Conservation (phyloP, 805 yeast species). For the Saturnispora saitoi region DNA sequence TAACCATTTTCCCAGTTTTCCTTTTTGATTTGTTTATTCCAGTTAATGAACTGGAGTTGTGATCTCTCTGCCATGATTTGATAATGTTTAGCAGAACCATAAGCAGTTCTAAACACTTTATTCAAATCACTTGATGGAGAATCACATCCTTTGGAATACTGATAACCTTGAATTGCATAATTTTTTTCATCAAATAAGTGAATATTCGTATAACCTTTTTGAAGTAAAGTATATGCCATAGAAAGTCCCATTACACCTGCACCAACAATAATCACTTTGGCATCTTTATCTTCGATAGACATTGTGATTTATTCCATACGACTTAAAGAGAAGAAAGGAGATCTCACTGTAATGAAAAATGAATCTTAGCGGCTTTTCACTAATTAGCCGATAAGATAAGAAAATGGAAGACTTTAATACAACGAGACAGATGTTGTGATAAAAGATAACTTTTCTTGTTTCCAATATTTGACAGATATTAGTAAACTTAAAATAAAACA, state of each 20-base stretch:
- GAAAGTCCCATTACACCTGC: slow-evolving; percentile 46
- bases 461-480: no score
- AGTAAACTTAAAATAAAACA: no score
- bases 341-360: background rate
- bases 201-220: slow-evolving; percentile 17
- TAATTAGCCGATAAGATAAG: background rate
- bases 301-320: background rate
- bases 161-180: slow-evolving; percentile 12
- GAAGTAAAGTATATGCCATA: slow-evolving; percentile 25
- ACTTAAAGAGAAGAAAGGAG: background rate
- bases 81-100: slow-evolving; percentile 16
- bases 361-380: background rate
- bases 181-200: slow-evolving; percentile 16
- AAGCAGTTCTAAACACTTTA: slow-evolving; percentile 17
- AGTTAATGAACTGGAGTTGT: slow-evolving; percentile 13
- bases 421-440: background rate
- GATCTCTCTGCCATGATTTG: slow-evolving; percentile 15
- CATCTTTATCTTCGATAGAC: slow-evolving; percentile 9
- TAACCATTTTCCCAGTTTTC: slow-evolving; percentile 14
- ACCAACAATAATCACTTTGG: slow-evolving; percentile 32
- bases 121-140: slow-evolving; percentile 20
- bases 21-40: slow-evolving; percentile 15
- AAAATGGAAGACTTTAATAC: background rate
- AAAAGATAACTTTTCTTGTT: background rate
- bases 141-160: slow-evolving; percentile 17